These are phyloP conservation scores for Gossypium mustelinum DNA, from an alignment of 345 rosid genomes.

Conservation along the genomic window DNA sequence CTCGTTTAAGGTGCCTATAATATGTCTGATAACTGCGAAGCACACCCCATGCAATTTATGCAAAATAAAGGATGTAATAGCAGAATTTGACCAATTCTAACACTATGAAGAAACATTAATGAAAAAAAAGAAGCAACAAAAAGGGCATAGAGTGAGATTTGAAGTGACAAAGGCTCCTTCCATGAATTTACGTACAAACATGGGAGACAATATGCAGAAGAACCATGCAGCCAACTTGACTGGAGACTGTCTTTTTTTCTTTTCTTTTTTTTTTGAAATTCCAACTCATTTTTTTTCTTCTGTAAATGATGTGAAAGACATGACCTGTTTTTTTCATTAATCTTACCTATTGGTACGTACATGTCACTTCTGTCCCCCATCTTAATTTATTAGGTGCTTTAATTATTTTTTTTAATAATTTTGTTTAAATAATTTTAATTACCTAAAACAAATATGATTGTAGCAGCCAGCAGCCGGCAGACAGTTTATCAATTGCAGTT, in stretches of 20 bases:
- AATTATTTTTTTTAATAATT: neutral
- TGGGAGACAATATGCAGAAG: constrained; percentile 23
- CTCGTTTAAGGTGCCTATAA: too few species aligned
- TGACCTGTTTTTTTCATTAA: constrained; percentile 2
- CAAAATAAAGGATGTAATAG: too few species aligned
- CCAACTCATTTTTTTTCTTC: constrained; percentile 19
- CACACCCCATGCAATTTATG: too few species aligned
- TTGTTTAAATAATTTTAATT: too few species aligned
- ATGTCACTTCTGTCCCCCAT: constrained; percentile 20
- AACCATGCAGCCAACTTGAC: constrained; percentile 19
- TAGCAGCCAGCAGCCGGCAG: too few species aligned
- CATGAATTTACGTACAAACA: constrained; percentile 22
- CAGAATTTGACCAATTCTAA: too few species aligned
- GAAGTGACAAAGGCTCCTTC: constrained; percentile 18
- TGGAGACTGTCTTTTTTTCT: too few species aligned
- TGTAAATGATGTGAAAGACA: constrained; percentile 23
- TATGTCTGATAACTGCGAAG: fast-evolving
- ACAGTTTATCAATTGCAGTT: too few species aligned
- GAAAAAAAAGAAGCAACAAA: too few species aligned
- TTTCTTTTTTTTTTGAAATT: neutral
- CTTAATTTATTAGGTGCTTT: neutral
- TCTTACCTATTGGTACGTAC: neutral
- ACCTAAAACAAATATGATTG: too few species aligned
- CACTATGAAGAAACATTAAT: too few species aligned
- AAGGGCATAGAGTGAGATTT: neutral